Conservation (phyloP, 2,329 filamentous ascomycete genomes). For the Colletotrichum zoysiae region DNA sequence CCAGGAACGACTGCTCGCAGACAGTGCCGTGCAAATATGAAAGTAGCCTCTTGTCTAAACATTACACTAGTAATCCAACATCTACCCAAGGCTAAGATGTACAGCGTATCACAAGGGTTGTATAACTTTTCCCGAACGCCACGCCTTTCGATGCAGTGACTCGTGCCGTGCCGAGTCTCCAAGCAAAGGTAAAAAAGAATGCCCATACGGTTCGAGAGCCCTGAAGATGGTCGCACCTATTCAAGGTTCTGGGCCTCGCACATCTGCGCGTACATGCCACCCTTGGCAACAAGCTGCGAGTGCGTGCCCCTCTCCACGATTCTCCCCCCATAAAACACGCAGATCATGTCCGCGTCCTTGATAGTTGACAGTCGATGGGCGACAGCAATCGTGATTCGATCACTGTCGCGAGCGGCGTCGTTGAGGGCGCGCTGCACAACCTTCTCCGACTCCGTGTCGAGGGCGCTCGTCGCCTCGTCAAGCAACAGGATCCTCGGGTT, state of each 20-base stretch:
- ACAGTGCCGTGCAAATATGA: background rate
- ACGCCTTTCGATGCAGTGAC: background rate
- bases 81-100: background rate
- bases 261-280: conserved; percentile 67
- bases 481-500: conserved; percentile 75
- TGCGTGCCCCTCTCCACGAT: conserved; percentile 74
- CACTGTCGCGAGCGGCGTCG: conserved; percentile 49
- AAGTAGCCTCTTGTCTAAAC: background rate
- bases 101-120: background rate
- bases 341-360: conserved; percentile 71
- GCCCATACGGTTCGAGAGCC: background rate
- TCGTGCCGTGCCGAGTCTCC: background rate
- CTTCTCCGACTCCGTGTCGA: conserved; percentile 76
- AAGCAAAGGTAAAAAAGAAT: background rate
- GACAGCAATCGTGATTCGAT: conserved; percentile 70
- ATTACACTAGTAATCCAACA: conserved; percentile 6
- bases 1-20: background rate
- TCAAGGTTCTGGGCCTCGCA: conserved; percentile 59
- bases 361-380: conserved; percentile 70
- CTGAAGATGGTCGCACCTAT: conserved; percentile 33
- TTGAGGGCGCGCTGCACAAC: conserved; percentile 73
- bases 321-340: conserved; percentile 68
- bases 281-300: conserved; percentile 64
- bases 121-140: conserved; percentile 4
- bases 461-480: conserved; percentile 76